These are phyloP conservation scores for Vitis hybrid DNA, from an alignment of 177 flowering plant genomes.

Conservation along the genomic window DNA sequence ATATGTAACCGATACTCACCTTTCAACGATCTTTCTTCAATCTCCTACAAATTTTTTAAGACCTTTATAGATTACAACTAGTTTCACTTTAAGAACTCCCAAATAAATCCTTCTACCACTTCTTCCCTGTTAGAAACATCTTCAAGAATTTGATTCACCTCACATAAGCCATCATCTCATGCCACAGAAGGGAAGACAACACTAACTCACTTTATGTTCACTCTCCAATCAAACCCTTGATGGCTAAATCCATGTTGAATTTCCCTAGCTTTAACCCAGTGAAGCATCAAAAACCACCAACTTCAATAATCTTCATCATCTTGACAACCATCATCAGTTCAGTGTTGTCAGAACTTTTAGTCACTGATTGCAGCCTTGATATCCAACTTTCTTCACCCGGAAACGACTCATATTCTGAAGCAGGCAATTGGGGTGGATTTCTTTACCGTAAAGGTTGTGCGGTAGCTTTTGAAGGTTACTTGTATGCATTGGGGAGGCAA, in stretches of 20 bases:
- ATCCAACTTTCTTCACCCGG: not conserved
- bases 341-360: constrained; percentile 9
- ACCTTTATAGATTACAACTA: too few relatives aligned
- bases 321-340: constrained; percentile 2
- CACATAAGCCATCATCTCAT: not conserved
- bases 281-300: not conserved
- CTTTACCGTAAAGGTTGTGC: constrained; percentile 21
- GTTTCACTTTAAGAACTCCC: too few relatives aligned
- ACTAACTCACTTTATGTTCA: not conserved
- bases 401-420: constrained; percentile 8
- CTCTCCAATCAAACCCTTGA: not conserved
- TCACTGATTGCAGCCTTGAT: constrained; percentile 18
- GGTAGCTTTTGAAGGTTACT: constrained; percentile 23
- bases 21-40: too few relatives aligned
- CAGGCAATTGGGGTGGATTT: constrained; percentile 27
- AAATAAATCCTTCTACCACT: too few relatives aligned
- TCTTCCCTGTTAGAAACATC: not conserved
- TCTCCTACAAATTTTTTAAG: too few relatives aligned
- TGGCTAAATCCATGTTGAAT: not conserved
- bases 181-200: not conserved
- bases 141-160: not conserved
- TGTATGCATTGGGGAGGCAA: constrained; percentile 21
- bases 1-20: too few relatives aligned
- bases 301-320: not conserved
- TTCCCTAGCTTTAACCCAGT: not conserved